phyloP scores from a whole-genome alignment of 2,329 filamentous ascomycete genomes.

The Tolypocladium ophioglossoides region DNA sequence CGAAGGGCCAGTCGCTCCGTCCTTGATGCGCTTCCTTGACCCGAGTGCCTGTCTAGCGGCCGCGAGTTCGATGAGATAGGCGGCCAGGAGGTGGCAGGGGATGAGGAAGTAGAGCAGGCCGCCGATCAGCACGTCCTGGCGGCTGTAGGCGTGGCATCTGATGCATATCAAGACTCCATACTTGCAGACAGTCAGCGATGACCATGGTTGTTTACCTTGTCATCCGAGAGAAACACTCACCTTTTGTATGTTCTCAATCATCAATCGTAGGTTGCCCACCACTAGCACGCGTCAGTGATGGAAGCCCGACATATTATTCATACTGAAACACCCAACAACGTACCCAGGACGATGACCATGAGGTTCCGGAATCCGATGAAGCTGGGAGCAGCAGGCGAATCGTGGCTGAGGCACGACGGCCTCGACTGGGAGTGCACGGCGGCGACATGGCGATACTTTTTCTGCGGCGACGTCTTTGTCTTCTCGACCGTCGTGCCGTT shows the following conservation, averaged over 20 bases:
- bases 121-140: constrained; percentile 66
- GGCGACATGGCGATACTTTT: constrained; percentile 84
- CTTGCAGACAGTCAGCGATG: constrained; percentile 29
- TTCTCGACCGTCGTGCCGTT: constrained; percentile 13
- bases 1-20: constrained; percentile 36
- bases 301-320: neutral
- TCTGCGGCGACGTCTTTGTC: constrained; percentile 16
- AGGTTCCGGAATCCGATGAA: constrained; percentile 93
- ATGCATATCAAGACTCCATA: constrained; percentile 94
- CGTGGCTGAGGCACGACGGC: constrained; percentile 78
- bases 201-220: neutral
- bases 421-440: constrained; percentile 66
- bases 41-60: constrained; percentile 71
- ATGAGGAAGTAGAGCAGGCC: constrained; percentile 74
- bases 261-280: constrained; percentile 83
- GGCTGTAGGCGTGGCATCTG: constrained; percentile 77
- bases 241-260: constrained; percentile 97
- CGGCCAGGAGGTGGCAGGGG: constrained; percentile 81
- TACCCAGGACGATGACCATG: constrained; percentile 87
- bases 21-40: constrained; percentile 44
- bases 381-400: constrained; percentile 63
- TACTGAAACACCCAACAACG: constrained; percentile 10
- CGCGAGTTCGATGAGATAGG: constrained; percentile 78
- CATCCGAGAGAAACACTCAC: constrained; percentile 27
- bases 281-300: constrained; percentile 38